Conservation (phyloP, 305 asterid genomes). For the Nicotiana rustica region DNA sequence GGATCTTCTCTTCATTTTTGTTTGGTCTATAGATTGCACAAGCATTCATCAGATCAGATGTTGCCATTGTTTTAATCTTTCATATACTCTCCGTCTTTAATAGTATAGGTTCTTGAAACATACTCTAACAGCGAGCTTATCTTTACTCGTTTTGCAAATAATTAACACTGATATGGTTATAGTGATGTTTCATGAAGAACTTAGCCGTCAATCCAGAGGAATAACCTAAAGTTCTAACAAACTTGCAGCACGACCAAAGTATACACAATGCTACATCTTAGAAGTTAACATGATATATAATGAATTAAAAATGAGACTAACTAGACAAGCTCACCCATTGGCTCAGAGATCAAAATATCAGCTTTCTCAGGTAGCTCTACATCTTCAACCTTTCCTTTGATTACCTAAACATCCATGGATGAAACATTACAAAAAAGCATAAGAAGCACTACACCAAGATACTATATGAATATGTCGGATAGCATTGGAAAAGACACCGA, state of each 20-base stretch:
- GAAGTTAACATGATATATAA: constrained; percentile 11
- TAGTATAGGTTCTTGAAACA: not conserved
- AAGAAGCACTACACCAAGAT: not conserved
- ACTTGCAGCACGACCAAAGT: not conserved
- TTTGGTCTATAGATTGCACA: not conserved
- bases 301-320: not conserved
- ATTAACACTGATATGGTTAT: not conserved
- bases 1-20: not conserved
- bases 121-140: constrained; percentile 4
- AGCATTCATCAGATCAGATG: not conserved
- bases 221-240: constrained; percentile 12
- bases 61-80: not conserved
- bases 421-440: not conserved
- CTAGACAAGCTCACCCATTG: constrained; percentile 77
- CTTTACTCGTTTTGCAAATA: not conserved
- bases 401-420: constrained; percentile 62
- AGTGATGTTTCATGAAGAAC: not conserved
- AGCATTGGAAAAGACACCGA: not conserved
- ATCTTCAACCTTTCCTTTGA: constrained; percentile 97
- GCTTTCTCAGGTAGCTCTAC: constrained; percentile 94
- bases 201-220: not conserved
- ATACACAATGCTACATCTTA: not conserved
- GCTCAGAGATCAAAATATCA: constrained; percentile 96
- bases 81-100: not conserved
- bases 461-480: not conserved